phyloP scores from a whole-genome alignment of 1,139 yeast genomes.

The Geotrichum klebahnii region DNA sequence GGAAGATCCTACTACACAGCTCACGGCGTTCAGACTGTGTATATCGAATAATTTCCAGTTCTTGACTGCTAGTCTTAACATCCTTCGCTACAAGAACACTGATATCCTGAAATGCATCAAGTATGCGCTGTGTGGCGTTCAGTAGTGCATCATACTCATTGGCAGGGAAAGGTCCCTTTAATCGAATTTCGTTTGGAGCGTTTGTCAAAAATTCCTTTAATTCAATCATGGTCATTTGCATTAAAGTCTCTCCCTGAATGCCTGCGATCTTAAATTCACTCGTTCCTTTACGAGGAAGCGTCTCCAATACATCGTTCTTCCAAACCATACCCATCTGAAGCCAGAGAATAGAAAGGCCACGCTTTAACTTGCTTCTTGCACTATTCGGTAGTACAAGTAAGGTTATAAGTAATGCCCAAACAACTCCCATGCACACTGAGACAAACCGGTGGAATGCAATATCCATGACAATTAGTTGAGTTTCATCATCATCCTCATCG shows the following conservation, averaged over 20 bases:
- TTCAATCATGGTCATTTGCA: conserved; percentile 56
- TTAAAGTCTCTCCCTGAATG: conserved; percentile 34
- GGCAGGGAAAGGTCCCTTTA: conserved; percentile 69
- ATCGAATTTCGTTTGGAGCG: conserved; percentile 70
- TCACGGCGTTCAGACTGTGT: conserved; percentile 61
- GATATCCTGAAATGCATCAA: conserved; percentile 73
- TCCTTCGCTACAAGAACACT: conserved; percentile 63
- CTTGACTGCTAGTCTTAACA: conserved; percentile 51
- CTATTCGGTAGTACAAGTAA: conserved; percentile 66
- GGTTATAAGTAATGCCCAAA: conserved; percentile 68
- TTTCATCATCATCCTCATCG: conserved; percentile 68
- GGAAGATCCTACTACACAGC: conserved; percentile 64
- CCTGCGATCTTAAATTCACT: conserved; percentile 27
- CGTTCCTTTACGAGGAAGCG: conserved; percentile 28
- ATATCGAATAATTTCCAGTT: conserved; percentile 52
- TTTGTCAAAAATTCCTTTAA: conserved; percentile 59
- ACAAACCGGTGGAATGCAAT: conserved; percentile 76
- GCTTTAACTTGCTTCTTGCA: conserved; percentile 64
- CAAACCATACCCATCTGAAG: conserved; percentile 75
- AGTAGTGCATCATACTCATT: conserved; percentile 51
- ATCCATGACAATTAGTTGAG: conserved; percentile 63
- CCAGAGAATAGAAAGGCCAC: conserved; percentile 68
- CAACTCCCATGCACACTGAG: conserved; percentile 66
- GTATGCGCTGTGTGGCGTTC: conserved; percentile 56
- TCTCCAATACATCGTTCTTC: conserved; percentile 57